A percentile compares a stretch with the other conserved stretches of the same genome.
Conservation (phyloP, 164 flowering plant genomes). For the Sedum album region DNA sequence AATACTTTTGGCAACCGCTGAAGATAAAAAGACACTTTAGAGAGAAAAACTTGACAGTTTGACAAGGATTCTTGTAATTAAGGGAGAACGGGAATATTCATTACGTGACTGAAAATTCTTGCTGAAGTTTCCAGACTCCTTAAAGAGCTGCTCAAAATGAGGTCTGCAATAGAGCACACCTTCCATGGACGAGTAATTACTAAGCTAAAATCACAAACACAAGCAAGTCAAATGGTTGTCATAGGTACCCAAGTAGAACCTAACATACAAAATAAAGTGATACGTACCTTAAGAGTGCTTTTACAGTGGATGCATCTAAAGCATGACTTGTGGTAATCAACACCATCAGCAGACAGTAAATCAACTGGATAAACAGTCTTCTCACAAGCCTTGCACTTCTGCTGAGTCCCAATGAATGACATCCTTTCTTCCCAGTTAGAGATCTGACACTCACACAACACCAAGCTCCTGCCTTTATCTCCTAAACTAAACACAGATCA, state of each 20-base stretch:
- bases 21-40: no score
- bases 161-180: conserved; percentile 63
- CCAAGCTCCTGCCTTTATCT: no score
- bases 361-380: conserved; percentile 93
- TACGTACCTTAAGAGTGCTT: conserved; percentile 72
- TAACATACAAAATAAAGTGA: no score
- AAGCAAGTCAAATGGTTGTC: neutral
- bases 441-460: no score
- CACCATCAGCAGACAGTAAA: conserved; percentile 87
- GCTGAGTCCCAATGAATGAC: conserved; percentile 87
- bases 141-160: conserved; percentile 69
- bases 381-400: conserved; percentile 90
- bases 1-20: neutral
- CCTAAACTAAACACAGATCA: no score
- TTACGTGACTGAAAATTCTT: conserved; percentile 50
- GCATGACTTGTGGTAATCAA: conserved; percentile 76
- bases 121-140: conserved; percentile 65
- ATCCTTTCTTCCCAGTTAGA: conserved; percentile 20
- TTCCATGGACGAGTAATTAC: conserved; percentile 75
- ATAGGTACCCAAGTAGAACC: no score
- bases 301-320: conserved; percentile 94
- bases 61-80: no score
- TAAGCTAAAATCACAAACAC: conserved; percentile 21
- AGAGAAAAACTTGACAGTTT: neutral
- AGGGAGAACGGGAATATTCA: neutral